These are phyloP conservation scores for Chrysophaeum taylorii DNA, from an alignment of 352 stramenopile species.

Conservation along the genomic window DNA sequence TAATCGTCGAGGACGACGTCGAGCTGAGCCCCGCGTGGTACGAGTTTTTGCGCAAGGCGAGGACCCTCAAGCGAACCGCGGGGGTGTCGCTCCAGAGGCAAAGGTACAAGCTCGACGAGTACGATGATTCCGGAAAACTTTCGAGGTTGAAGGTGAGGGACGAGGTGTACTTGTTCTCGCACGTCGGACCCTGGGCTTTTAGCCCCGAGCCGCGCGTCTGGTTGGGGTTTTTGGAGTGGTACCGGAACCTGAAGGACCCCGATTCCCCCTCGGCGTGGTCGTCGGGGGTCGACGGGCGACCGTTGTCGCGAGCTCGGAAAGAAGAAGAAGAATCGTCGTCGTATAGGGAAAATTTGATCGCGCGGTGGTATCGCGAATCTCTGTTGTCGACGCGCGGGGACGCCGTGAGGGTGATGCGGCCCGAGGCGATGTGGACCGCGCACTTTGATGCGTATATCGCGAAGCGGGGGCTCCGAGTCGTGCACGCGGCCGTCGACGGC, in stretches of 20 bases:
- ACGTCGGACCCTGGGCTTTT: conserved; percentile 6
- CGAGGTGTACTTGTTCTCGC: not conserved
- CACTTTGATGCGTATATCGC: not conserved
- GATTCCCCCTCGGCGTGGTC: not conserved
- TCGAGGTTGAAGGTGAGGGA: too few relatives aligned
- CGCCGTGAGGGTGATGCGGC: not conserved
- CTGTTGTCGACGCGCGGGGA: not conserved
- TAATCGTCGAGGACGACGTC: conserved; percentile 13
- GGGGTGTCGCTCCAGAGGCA: conserved; percentile 7
- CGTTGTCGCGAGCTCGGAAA: not conserved
- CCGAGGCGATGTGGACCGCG: not conserved
- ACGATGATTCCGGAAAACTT: not conserved
- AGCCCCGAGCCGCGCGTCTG: not conserved
- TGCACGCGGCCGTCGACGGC: too few relatives aligned
- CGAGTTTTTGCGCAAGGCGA: not conserved
- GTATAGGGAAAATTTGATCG: not conserved
- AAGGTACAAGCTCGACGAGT: not conserved
- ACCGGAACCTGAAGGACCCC: not conserved
- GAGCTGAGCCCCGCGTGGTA: not conserved
- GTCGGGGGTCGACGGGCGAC: not conserved
- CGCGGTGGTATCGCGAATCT: not conserved
- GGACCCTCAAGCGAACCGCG: not conserved
- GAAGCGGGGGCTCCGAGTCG: not conserved
- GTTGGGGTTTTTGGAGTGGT: not conserved
- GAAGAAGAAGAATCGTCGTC: not conserved